Base-by-base conservation (phyloP, 441 rosid species). In the Breynia disticha region DNA sequence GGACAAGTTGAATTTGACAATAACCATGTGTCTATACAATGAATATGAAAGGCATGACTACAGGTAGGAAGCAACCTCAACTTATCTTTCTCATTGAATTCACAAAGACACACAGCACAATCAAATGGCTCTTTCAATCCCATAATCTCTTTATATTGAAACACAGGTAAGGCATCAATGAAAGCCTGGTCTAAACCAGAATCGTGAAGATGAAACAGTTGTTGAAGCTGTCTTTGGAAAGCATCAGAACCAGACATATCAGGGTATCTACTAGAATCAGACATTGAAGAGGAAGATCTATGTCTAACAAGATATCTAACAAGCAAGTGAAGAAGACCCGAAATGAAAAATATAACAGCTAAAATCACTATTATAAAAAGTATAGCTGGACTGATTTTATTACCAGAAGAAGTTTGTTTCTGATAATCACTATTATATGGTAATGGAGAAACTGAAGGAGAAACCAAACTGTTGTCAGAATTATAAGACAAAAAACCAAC, bases 1-100 rank as follows among this genome's bases (percentile, higher is more conserved):
- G 89, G 94, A 54, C 94, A 85, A 20, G 82, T 73, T 20, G 94
- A 85, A 76, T 80, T 79, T 21, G 87, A 78, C 38, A 85, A 80
- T 19, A 85, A 77, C 94, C 94, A 85, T 4, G 78, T 75, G 56
- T 85, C 89, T 20, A 85, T 85, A 54, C 89, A 85, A 56, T 67
- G 68, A 6, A 82, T 60, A 61, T 82, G 94, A 55, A 85, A 85
- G 35, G 94, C 89, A 54, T 84, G 94, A 62, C 83, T 69, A 37
- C 89, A 84, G 19, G 46, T 16, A 0, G 89, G 87, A 43, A 84
- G 78, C 73, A 84, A 66, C 72, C 89, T 79, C 43, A 84, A 74
- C 58, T 75, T 75, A 68, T 84, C 84, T 1, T 60, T 57, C 38
- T 75, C 81, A 0, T 61, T 61, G 66, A 78, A 84, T 59, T 82